Evolutionary conservation across 768 basidiomycete species (phyloP).

Genomic region (Cyclocybe aegerita): DNA sequence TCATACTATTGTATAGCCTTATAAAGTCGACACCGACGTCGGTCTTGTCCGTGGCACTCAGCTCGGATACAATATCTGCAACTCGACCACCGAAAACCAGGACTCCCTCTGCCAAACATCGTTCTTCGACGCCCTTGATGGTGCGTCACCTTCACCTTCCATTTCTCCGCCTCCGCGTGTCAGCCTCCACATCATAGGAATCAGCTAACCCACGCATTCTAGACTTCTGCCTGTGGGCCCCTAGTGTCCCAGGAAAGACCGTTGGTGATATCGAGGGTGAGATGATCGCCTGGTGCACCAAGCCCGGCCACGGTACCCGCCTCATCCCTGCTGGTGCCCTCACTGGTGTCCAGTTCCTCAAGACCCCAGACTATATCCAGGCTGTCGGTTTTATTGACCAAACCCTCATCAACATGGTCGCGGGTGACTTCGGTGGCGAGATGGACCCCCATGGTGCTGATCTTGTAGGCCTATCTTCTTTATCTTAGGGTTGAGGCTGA

Average conservation of each 20-base stretch:
- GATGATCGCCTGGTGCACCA: conserved; percentile 79
- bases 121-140: conserved; percentile 47
- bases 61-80: conserved; percentile 66
- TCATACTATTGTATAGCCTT: conserved; percentile 24
- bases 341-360: conserved; percentile 62
- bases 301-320: conserved; percentile 68
- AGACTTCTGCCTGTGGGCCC: conserved; percentile 76
- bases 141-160: conserved; percentile 61
- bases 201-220: conserved; percentile 57
- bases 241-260: conserved; percentile 44
- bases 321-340: conserved; percentile 68
- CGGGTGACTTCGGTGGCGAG: conserved; percentile 70
- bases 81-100: conserved; percentile 65
- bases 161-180: conserved; percentile 56
- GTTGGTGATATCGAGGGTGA: conserved; percentile 70
- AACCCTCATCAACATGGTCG: conserved; percentile 47
- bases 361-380: conserved; percentile 58
- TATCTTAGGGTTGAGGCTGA: conserved; percentile 2
- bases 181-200: conserved; percentile 42
- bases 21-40: conserved; percentile 36
- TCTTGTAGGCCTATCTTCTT: conserved; percentile 20
- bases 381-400: conserved; percentile 69
- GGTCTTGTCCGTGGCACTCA: conserved; percentile 43
- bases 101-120: conserved; percentile 62
- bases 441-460: conserved; percentile 79